Evolutionary conservation across 2,329 filamentous ascomycete species (phyloP).

Genomic region (Penicillium olsonii): DNA sequence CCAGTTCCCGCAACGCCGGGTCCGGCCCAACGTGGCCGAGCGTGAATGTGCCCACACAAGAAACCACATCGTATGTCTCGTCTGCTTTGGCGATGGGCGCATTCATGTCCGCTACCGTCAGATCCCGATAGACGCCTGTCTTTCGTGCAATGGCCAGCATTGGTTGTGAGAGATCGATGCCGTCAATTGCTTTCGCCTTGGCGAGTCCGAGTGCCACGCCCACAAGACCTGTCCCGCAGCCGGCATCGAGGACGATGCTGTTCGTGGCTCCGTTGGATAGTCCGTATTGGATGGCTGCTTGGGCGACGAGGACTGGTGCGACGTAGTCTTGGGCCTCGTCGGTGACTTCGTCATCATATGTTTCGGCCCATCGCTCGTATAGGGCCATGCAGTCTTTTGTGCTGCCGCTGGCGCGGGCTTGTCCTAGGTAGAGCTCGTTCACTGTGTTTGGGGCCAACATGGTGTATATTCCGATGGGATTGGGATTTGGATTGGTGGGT

Average conservation of each 20-base stretch:
- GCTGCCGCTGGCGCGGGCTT: slow-evolving; percentile 39
- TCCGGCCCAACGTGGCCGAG: slow-evolving; percentile 57
- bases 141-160: slow-evolving; percentile 57
- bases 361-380: slow-evolving; percentile 51
- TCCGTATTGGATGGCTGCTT: slow-evolving; percentile 30
- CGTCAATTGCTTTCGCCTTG: slow-evolving; percentile 52
- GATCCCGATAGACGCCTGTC: slow-evolving; percentile 50
- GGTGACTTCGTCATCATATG: slow-evolving; percentile 47
- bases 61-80: slow-evolving; percentile 52
- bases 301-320: slow-evolving; percentile 42
- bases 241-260: slow-evolving; percentile 53
- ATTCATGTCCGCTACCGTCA: slow-evolving; percentile 52
- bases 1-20: slow-evolving; percentile 52
- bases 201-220: slow-evolving; percentile 49
- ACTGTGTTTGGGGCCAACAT: slow-evolving; percentile 14
- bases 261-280: slow-evolving; percentile 17
- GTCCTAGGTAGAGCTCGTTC: slow-evolving; percentile 32
- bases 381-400: slow-evolving; percentile 41
- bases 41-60: slow-evolving; percentile 59
- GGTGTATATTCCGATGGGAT: neutral
- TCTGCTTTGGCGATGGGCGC: slow-evolving; percentile 43
- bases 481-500: neutral
- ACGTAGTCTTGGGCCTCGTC: slow-evolving; percentile 42
- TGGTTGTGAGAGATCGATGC: slow-evolving; percentile 54
- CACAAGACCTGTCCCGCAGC: slow-evolving; percentile 59